Conservation (phyloP, 441 rosid species). For the Populus hybrid region DNA sequence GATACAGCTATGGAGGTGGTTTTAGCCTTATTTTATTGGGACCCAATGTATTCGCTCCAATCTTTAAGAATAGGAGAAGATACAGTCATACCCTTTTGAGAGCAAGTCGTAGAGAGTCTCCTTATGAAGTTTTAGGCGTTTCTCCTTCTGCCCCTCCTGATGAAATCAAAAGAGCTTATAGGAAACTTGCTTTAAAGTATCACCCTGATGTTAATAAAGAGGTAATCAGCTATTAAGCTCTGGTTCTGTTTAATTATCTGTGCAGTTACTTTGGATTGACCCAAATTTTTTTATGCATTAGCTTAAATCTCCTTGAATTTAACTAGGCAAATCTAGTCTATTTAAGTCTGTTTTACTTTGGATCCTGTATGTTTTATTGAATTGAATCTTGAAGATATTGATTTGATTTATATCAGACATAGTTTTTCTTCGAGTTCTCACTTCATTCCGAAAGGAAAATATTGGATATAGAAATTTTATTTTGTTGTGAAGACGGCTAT, state of each 20-base stretch:
- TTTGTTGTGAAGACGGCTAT: neutral
- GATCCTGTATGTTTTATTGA: neutral
- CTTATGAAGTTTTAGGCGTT: slow-evolving; percentile 83
- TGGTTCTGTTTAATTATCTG: neutral
- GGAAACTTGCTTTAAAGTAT: slow-evolving; percentile 92
- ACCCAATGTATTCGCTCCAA: slow-evolving; percentile 22
- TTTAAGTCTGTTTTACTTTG: neutral
- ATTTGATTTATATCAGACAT: neutral
- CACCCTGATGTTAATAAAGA: slow-evolving; percentile 96
- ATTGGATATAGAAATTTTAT: neutral
- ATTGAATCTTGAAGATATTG: slow-evolving; percentile 7
- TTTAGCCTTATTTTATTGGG: slow-evolving; percentile 16
- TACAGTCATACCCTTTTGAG: slow-evolving; percentile 28
- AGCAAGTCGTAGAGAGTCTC: slow-evolving; percentile 69
- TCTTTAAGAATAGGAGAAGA: slow-evolving; percentile 36
- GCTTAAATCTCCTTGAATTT: neutral
- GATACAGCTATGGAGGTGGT: slow-evolving; percentile 29
- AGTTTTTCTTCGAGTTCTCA: neutral
- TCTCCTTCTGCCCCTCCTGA: slow-evolving; percentile 70
- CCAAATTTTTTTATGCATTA: neutral
- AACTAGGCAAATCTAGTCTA: neutral
- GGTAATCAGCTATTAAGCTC: slow-evolving; percentile 31
- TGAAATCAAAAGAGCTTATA: slow-evolving; percentile 92
- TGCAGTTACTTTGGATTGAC: neutral
- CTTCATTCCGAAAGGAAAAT: neutral